Base-by-base conservation (phyloP, 805 yeast species). In the Kregervanrija delftensis region DNA sequence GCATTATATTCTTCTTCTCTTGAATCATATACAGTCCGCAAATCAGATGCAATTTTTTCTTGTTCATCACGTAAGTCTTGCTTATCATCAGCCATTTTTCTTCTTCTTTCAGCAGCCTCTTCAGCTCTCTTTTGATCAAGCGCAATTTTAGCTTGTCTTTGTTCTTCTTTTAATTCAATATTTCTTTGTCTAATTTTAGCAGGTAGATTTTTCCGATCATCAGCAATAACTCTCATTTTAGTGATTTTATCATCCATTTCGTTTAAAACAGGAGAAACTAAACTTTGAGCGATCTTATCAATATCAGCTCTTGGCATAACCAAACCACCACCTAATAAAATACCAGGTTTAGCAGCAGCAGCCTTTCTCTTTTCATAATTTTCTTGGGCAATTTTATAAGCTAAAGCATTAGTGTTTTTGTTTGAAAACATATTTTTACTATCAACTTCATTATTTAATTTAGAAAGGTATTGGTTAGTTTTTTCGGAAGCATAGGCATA, bases 311-410 rank as follows among this genome's bases (percentile, higher is more conserved):
- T 83, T 35, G 85, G 71, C 74, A 91, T 78, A 57, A 74, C 77
- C 46, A 86, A 72, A 2, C 97, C 98, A 50, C 95, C 96, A 48
- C 99, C 99, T 50, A 91, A 66, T 57, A 87, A 73, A 55, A 88
- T 69, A 61, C 81, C 76, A 40, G 60, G 54, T 39, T 59, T 76
- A 51, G 81, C 79, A 40, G 59, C 58, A 11, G 41, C 48, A 8
- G 48, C 53, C 41, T 74, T 58, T 56, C 91, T 74, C 59, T 77
- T 79, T 41, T 75, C 77, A 39, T 75, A 69, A 55, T 79, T 79
- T 49, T 76, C 74, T 59, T 84, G 85, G 2, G 96, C 96, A 49
- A 85, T 67, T 30, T 81, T 80, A 43, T 83, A 72, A 2, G 96
- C 97, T 51, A 76, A 75, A 50, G 79, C 78, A 66, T 87, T 87